Percentiles rank a stretch among this genome's conserved stretches.
Conservation (phyloP, 2,329 filamentous ascomycete genomes). For the Fusarium veterinarium region DNA sequence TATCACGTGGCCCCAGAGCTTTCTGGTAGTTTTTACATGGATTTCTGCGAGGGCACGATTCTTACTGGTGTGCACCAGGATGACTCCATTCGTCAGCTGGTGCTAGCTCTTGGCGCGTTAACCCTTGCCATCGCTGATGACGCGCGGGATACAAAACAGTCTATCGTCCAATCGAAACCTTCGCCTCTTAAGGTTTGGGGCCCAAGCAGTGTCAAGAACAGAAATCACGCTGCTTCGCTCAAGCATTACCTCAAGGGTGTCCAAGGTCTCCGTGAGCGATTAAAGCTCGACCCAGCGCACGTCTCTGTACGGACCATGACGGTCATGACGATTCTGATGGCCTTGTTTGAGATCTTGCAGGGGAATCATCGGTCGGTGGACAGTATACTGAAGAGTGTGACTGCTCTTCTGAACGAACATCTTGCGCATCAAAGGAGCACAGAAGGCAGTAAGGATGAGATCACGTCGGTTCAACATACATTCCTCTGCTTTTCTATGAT, state of each 20-base stretch:
- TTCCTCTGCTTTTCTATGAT: background rate
- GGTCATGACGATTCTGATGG: background rate
- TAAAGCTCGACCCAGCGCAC: background rate
- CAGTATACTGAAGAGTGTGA: background rate
- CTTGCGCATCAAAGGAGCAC: background rate
- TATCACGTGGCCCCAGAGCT: background rate
- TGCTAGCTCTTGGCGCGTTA: background rate
- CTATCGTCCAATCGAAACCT: background rate
- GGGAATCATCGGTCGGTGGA: background rate
- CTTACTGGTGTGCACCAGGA: background rate
- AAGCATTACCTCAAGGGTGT: background rate
- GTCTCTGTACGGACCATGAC: background rate
- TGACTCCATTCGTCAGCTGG: background rate
- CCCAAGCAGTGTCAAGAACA: background rate
- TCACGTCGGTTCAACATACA: background rate
- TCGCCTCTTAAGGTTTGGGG: background rate
- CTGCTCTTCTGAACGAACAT: background rate
- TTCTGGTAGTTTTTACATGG: background rate
- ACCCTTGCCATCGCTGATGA: background rate
- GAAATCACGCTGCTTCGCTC: background rate
- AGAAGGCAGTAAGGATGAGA: background rate
- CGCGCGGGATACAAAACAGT: background rate
- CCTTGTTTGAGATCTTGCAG: background rate
- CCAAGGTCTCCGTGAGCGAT: background rate
- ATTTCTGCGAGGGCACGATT: background rate